Conservation (phyloP, 352 stramenopile genomes). For the Halophytophthora polymorphica region DNA sequence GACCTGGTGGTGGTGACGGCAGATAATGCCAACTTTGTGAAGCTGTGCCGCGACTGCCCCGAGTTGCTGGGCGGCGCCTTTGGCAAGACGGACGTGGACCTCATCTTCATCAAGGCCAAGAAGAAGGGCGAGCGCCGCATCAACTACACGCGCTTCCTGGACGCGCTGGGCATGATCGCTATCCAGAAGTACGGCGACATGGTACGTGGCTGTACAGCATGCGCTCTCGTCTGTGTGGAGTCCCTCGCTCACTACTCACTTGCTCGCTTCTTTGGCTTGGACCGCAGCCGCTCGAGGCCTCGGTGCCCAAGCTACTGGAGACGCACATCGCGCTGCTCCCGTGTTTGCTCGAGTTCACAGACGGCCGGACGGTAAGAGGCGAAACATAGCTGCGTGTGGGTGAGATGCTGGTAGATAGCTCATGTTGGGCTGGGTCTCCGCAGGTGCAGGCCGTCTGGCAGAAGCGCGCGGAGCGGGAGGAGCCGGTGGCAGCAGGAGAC, state of each 20-base stretch:
- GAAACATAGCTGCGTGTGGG: no score
- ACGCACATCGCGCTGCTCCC: constrained; percentile 58
- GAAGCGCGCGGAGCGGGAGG: constrained; percentile 45
- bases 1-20: no score
- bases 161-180: constrained; percentile 83
- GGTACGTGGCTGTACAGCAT: constrained; percentile 26
- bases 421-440: neutral
- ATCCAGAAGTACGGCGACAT: constrained; percentile 76
- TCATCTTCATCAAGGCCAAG: constrained; percentile 87
- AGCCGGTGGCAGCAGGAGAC: constrained; percentile 8
- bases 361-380: constrained; percentile 43
- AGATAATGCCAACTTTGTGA: constrained; percentile 87
- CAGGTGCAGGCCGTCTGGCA: constrained; percentile 68
- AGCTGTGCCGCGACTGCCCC: constrained; percentile 78
- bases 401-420: no score
- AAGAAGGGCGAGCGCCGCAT: constrained; percentile 83
- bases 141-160: constrained; percentile 81
- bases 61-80: constrained; percentile 56
- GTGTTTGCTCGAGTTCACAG: constrained; percentile 61
- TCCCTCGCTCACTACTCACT: no score
- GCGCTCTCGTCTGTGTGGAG: no score
- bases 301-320: constrained; percentile 65
- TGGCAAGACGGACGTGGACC: constrained; percentile 74
- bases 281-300: constrained; percentile 49
- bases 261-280: constrained; percentile 1